Evolutionary conservation across 768 basidiomycete genomes (phyloP).

Genomic region (Pleurotus pulmonarius): DNA sequence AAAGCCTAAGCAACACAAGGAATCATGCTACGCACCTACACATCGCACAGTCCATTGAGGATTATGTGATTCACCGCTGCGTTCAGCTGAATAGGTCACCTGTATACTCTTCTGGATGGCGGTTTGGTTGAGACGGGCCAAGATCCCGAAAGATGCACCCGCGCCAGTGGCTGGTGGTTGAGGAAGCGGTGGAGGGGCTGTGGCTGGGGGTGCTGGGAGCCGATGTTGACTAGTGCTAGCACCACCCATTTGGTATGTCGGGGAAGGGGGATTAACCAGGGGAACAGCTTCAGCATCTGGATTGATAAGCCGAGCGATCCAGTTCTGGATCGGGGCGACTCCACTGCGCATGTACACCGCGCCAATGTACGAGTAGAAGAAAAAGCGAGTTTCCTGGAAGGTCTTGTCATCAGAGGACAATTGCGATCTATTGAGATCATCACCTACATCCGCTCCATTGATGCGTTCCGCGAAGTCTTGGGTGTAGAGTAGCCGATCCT

Average conservation of each 20-base stretch:
- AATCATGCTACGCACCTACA: slow-evolving; percentile 32
- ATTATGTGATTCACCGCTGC: slow-evolving; percentile 6
- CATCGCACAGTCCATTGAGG: slow-evolving; percentile 37
- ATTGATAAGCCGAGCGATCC: slow-evolving; percentile 57
- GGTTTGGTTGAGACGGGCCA: slow-evolving; percentile 7
- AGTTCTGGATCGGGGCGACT: slow-evolving; percentile 41
- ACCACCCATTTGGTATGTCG: slow-evolving; percentile 5
- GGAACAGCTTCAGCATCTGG: slow-evolving; percentile 31
- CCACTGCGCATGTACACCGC: slow-evolving; percentile 64
- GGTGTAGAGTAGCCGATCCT: slow-evolving; percentile 48
- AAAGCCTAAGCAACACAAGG: too few species aligned
- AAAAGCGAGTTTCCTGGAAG: slow-evolving; percentile 48
- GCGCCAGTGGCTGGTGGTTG: slow-evolving; percentile 2
- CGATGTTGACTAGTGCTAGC: not conserved
- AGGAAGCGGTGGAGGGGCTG: slow-evolving; percentile 9
- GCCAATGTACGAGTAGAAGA: slow-evolving; percentile 62
- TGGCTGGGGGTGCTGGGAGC: not conserved
- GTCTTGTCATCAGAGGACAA: slow-evolving; percentile 1
- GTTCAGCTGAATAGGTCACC: slow-evolving; percentile 2
- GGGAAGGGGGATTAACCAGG: slow-evolving; percentile 12
- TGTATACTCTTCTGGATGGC: slow-evolving; percentile 7
- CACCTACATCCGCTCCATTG: slow-evolving; percentile 30
- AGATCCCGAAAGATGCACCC: slow-evolving; percentile 10
- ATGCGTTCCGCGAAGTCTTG: slow-evolving; percentile 32
- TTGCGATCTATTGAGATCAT: not conserved